Conservation (phyloP, 495 filamentous ascomycete genomes). For the Neurospora hispaniola region DNA sequence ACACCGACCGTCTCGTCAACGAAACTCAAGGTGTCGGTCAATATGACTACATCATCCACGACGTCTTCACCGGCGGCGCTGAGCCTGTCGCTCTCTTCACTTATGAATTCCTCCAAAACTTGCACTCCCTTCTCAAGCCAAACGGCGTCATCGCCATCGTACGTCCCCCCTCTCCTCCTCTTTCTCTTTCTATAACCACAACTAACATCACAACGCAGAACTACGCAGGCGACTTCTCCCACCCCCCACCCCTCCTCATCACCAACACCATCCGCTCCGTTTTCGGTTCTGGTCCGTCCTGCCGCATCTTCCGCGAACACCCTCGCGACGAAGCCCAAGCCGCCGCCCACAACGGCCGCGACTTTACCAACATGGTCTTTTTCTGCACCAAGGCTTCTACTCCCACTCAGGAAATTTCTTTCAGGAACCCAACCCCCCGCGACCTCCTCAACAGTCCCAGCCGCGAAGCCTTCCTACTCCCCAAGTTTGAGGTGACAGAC, state of each 20-base stretch:
- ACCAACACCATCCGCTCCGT: conserved; percentile 60
- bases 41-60: conserved; percentile 91
- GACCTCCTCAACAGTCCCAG: conserved; percentile 67
- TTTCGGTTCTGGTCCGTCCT: conserved; percentile 54
- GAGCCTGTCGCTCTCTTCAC: conserved; percentile 87
- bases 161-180: conserved; percentile 22
- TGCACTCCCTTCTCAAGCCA: conserved; percentile 58
- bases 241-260: conserved; percentile 58
- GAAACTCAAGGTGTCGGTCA: conserved; percentile 26
- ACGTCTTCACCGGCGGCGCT: conserved; percentile 96
- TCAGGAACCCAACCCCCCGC: conserved; percentile 52
- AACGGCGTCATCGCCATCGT: conserved; percentile 87
- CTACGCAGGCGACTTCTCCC: conserved; percentile 84
- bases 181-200: background rate
- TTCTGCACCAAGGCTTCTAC: conserved; percentile 50
- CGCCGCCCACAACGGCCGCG: conserved; percentile 30
- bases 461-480: conserved; percentile 56
- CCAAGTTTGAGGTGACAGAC: conserved; percentile 59
- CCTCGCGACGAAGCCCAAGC: conserved; percentile 34
- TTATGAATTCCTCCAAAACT: conserved; percentile 59
- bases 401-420: conserved; percentile 33
- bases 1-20: conserved; percentile 46
- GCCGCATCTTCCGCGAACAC: conserved; percentile 75
- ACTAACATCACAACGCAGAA: conserved; percentile 44
- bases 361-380: conserved; percentile 87